Evolutionary conservation across 1,284 basidiomycete species (phyloP), one percentile per base, ranked within the genome.

Genomic region (Serendipita sp.): DNA sequence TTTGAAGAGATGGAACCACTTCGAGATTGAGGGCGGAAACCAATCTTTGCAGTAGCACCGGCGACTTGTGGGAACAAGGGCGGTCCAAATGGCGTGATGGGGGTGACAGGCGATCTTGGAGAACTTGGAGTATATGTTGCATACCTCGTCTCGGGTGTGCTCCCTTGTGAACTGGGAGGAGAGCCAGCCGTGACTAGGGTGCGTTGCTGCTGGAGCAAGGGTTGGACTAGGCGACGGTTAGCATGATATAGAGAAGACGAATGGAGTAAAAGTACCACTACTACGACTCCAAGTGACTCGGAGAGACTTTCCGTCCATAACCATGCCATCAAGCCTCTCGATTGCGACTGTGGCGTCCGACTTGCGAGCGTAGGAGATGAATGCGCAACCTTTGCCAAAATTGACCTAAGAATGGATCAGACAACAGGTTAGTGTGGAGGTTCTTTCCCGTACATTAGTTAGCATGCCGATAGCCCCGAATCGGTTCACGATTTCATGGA

Each of bases 301-400:
- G 29, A 53, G 49, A 29, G 49, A 15, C 49, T 53, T 53, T 15
- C 49, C 29, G 26, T 53, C 49, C 15, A 53, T 15, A 26, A 53
- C 26, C 15, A 53, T n/a, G 49, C 49, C 49, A 53, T 53, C 49
- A 12, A 53, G 13, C 10, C 29, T 12, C 49, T 53, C 29, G 26
- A 53, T 53, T 13, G 49, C 49, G 29, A 29, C 10, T 12, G 49
- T 26, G 10, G 49, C 49, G 49, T 53, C 49, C 12, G 10, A 26
- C 49, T 53, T 53, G 49, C 49, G 49, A 26, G 49, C 49, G 26
- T n/a, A 53, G 15, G 49, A 53, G 49, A 53, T 53, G 49, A 53
- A 53, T 13, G 49, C 49, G 26, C 49, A 53, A 12, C 49, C 49
- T 26, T 53, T 53, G 26, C 49, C 49, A 53, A 53, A 53, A 29